A percentile compares a stretch with the other conserved stretches of the same genome.
Conservation (phyloP, 2,329 filamentous ascomycete genomes). For the Chaetomiaceae sp. region DNA sequence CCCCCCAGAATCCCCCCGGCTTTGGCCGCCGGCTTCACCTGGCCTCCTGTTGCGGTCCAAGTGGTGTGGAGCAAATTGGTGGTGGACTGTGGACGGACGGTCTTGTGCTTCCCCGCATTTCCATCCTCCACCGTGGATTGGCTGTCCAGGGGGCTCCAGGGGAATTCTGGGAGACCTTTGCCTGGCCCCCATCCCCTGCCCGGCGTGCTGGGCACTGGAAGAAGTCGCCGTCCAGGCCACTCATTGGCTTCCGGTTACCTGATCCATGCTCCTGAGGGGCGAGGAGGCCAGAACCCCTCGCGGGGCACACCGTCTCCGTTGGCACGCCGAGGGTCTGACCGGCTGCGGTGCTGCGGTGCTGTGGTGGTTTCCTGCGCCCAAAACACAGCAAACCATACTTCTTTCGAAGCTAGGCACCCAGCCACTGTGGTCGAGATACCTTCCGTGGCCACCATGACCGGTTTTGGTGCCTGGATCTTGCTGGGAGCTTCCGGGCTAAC, state of each 20-base stretch:
- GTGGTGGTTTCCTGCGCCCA: not conserved
- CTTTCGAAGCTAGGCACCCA: slow-evolving; percentile 1
- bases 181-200: slow-evolving; percentile 2
- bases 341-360: not conserved
- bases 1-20: slow-evolving; percentile 3
- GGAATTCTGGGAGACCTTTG: slow-evolving; percentile 2
- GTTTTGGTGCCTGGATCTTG: too few species aligned
- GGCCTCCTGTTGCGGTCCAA: slow-evolving; percentile 10
- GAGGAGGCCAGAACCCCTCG: slow-evolving; percentile 1
- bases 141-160: too few species aligned
- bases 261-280: slow-evolving; percentile 7
- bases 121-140: slow-evolving; percentile 10
- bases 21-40: slow-evolving; percentile 14
- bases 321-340: slow-evolving; percentile 3
- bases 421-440: slow-evolving; percentile 1
- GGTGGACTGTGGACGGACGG: too few species aligned
- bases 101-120: slow-evolving; percentile 18
- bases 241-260: slow-evolving; percentile 11
- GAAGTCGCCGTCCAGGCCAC: not conserved
- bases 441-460: not conserved
- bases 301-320: not conserved
- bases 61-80: slow-evolving; percentile 9
- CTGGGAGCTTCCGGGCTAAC: not conserved
- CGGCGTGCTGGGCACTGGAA: not conserved
- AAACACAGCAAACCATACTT: slow-evolving; percentile 1